A percentile compares a stretch with the other conserved stretches of the same genome.
Conservation (phyloP, 2,329 filamentous ascomycete genomes). For the Massarina eburnea region DNA sequence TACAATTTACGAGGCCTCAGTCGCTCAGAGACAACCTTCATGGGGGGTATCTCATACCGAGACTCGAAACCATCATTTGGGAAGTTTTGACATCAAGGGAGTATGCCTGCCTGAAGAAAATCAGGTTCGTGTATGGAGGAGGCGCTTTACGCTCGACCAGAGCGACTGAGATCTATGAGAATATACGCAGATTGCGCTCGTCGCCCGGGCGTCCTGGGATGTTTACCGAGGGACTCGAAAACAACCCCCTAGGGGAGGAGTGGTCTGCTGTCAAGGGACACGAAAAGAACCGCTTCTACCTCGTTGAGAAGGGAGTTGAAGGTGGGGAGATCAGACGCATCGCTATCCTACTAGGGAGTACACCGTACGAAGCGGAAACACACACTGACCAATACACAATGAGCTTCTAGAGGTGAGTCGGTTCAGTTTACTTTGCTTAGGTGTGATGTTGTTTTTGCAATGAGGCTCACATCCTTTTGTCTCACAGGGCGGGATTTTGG, state of each 20-base stretch:
- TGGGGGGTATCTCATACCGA: constrained; percentile 6
- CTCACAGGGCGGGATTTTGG: constrained; percentile 6
- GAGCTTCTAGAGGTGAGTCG: constrained; percentile 10
- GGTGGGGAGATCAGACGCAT: constrained; percentile 4
- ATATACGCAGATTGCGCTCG: constrained; percentile 7
- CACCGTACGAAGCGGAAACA: constrained; percentile 9
- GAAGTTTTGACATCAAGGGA: constrained; percentile 13
- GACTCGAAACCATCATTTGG: constrained; percentile 15
- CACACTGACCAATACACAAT: constrained; percentile 5
- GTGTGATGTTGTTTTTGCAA: not conserved
- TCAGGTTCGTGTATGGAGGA: constrained; percentile 16
- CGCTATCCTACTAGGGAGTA: constrained; percentile 4
- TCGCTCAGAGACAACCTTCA: not conserved
- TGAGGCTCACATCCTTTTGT: not conserved
- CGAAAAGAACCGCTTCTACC: constrained; percentile 11
- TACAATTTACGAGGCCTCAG: constrained; percentile 8
- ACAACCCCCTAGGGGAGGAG: not conserved
- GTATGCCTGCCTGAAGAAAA: constrained; percentile 11
- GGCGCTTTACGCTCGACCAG: constrained; percentile 7
- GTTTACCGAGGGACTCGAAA: no score
- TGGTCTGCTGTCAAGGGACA: constrained; percentile 6
- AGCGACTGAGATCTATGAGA: constrained; percentile 3
- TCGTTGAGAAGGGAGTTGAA: constrained; percentile 4
- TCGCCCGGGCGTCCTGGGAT: not conserved
- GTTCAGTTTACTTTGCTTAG: not conserved